These are phyloP conservation scores for Nemania sp. DNA, from an alignment of 2,329 filamentous ascomycete species.

Conservation along the genomic window DNA sequence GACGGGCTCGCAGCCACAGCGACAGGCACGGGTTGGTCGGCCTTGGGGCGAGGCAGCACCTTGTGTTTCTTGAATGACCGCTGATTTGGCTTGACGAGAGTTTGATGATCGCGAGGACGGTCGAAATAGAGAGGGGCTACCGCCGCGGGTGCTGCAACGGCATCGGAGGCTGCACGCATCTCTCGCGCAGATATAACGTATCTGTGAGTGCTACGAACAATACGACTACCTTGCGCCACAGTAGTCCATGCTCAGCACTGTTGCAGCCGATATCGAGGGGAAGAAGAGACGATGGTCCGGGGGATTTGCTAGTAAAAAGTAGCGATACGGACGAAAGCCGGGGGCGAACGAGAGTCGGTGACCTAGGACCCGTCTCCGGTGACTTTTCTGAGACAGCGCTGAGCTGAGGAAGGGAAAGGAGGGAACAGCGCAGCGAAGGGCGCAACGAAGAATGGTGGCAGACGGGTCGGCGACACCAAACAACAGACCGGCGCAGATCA, in stretches of 20 bases:
- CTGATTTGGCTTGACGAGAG: slow-evolving; percentile 33
- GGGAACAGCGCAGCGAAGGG: not conserved
- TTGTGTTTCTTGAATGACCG: slow-evolving; percentile 45
- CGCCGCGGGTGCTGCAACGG: slow-evolving; percentile 33
- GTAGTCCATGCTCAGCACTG: slow-evolving; percentile 30
- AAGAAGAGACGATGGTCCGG: not conserved
- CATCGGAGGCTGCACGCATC: slow-evolving; percentile 38
- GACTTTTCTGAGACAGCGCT: slow-evolving; percentile 14
- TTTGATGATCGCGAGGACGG: slow-evolving; percentile 32
- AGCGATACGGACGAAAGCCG: not conserved
- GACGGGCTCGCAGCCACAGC: slow-evolving; percentile 16
- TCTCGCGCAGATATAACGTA: slow-evolving; percentile 13
- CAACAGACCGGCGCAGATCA: slow-evolving; percentile 16
- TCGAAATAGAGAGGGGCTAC: slow-evolving; percentile 38
- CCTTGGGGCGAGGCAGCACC: slow-evolving; percentile 43
- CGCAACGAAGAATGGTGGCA: slow-evolving; percentile 1
- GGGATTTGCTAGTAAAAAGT: too few species aligned
- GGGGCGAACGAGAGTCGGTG: not conserved
- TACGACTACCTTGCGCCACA: slow-evolving; percentile 29
- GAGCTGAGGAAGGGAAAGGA: slow-evolving; percentile 7
- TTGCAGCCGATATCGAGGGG: slow-evolving; percentile 17
- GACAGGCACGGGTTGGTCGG: slow-evolving; percentile 28
- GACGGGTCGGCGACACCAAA: slow-evolving; percentile 12
- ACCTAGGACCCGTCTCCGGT: not conserved
- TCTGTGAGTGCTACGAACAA: slow-evolving; percentile 7